Base-by-base conservation (phyloP, 768 basidiomycete species). In the Suillus alpinus region DNA sequence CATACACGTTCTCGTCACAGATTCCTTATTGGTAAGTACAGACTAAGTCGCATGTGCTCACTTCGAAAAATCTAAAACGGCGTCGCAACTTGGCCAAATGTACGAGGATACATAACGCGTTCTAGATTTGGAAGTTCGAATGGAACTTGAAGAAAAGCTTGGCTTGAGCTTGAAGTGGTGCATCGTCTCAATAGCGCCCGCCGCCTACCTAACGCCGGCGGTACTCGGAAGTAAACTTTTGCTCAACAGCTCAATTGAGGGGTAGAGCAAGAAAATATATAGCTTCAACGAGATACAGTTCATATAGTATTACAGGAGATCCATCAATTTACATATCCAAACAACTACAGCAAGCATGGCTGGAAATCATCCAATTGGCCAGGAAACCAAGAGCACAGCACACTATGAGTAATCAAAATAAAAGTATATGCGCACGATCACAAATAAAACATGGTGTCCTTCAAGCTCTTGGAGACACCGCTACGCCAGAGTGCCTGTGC, bases 391-490 rank as follows among this genome's bases (percentile, higher is more conserved):
- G 14, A 23, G 12, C 13, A 32, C 32, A 26, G n/a, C n/a, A n/a
- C n/a, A n/a, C 2, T 3, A 31, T 61, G 51, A 9, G 51, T 23
- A 34, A 18, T 37, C 14, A 43, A 44, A 16, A 23, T 10, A 46
- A 26, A 37, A 58, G 23, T 20, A 59, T 13, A 57, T 39, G 26
- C 41, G 40, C 2, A 23, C 26, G 10, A 36, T 78, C 63, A 90
- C n/a, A 91, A 76, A 72, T 92, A 92, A 67, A 83, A 92, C 89
- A 92, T 92, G 0, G 86, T 86, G 40, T 88, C 81, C 73, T 83
- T 88, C 68, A 91, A 70, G 6, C 66, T 70, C 0, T 65, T 34
- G 2, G 78, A 63, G 16, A 89, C 86, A 1, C 88, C 89, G 3
- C 68, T 69, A 18, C 71, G 70, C 91, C 91, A 94, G 44, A 81